Percentiles rank a stretch among this genome's conserved stretches.
These are phyloP conservation scores for Lanmaoa rubissima DNA, from an alignment of 768 basidiomycete species.

Conservation along the genomic window DNA sequence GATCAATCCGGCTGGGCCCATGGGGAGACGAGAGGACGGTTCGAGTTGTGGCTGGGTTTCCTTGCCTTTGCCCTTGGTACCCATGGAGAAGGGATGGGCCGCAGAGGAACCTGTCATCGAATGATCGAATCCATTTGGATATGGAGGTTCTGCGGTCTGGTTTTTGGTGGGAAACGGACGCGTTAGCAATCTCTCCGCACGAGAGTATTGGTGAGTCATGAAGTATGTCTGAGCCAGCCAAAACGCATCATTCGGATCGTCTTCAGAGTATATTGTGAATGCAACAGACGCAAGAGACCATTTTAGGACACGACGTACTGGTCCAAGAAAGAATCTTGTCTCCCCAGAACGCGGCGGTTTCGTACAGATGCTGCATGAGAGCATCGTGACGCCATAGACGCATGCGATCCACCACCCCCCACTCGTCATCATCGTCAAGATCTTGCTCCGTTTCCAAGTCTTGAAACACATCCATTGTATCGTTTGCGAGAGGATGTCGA, in stretches of 20 bases:
- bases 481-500: conserved; percentile 74
- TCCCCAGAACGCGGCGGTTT: conserved; percentile 97
- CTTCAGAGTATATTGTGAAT: conserved; percentile 38
- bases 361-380: conserved; percentile 96
- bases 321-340: conserved; percentile 97
- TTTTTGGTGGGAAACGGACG: conserved; percentile 71
- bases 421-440: conserved; percentile 64
- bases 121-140: conserved; percentile 25
- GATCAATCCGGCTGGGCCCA: conserved; percentile 69
- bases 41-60: conserved; percentile 43
- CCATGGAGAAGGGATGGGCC: conserved; percentile 42
- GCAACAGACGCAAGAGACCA: conserved; percentile 3
- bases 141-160: conserved; percentile 36
- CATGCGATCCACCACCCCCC: conserved; percentile 94
- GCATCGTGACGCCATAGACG: conserved; percentile 97
- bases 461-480: conserved; percentile 72
- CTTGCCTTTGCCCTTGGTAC: conserved; percentile 60
- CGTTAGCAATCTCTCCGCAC: conserved; percentile 87
- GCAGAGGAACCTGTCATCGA: conserved; percentile 26
- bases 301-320: conserved; percentile 51
- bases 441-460: conserved; percentile 60
- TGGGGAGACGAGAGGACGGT: conserved; percentile 56
- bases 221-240: conserved; percentile 99
- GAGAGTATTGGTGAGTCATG: conserved; percentile 91
- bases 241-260: conserved; percentile 96